Evolutionary conservation across 495 filamentous ascomycete genomes (phyloP).

Genomic region (Podospora tetraspora): DNA sequence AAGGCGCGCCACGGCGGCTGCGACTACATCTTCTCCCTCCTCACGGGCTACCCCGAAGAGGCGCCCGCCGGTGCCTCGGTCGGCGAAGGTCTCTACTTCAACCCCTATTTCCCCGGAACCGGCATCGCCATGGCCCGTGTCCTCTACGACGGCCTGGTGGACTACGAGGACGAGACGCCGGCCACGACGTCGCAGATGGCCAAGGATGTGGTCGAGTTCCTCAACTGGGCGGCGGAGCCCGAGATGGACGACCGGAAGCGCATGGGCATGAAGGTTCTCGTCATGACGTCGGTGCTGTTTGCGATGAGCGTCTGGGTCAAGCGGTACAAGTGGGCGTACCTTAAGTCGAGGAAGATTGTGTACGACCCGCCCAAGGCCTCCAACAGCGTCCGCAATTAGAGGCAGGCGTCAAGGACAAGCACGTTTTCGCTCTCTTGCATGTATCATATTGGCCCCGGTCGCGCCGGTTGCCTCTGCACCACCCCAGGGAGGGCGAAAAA

Average conservation of each 20-base stretch:
- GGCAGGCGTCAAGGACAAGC: background rate
- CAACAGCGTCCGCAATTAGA: conserved; percentile 32
- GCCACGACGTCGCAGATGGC: conserved; percentile 98
- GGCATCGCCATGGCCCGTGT: conserved; percentile 99
- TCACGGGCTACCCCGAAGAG: conserved; percentile 99
- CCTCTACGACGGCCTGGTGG: conserved; percentile 93
- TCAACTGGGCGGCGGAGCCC: conserved; percentile 98
- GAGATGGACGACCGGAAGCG: conserved; percentile 99
- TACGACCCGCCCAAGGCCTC: conserved; percentile 66
- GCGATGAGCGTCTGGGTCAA: conserved; percentile 96
- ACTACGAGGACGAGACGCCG: conserved; percentile 96
- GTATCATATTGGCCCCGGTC: conserved; percentile 42
- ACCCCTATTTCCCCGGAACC: conserved; percentile 99
- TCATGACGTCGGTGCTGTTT: conserved; percentile 68
- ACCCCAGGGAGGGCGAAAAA: conserved; percentile 26
- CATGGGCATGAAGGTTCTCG: conserved; percentile 95
- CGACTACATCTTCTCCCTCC: conserved; percentile 93
- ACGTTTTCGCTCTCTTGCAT: conserved; percentile 32
- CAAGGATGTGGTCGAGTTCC: conserved; percentile 97
- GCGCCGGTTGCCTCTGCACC: conserved; percentile 33
- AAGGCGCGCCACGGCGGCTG: conserved; percentile 97
- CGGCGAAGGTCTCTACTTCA: conserved; percentile 91
- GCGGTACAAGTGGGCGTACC: conserved; percentile 93
- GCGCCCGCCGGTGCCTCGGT: conserved; percentile 80
- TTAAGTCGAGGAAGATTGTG: conserved; percentile 92